Evolutionary conservation across 192 early-diverging fungal species (phyloP), one percentile per base, ranked within the genome.

Genomic region (Kappamyces sp.): DNA sequence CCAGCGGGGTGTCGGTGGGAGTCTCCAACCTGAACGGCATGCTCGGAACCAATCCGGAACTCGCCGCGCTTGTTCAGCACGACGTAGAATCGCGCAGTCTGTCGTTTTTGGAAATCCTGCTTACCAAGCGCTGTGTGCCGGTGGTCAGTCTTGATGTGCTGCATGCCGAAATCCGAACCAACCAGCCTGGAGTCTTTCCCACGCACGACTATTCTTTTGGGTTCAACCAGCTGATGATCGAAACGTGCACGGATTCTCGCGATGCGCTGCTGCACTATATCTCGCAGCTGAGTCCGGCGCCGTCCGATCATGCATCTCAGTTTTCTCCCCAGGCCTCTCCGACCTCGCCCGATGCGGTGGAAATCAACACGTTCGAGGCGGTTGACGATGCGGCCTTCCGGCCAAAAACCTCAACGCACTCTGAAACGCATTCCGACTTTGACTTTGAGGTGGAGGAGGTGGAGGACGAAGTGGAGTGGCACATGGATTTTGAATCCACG

Each of bases 391-490:
- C 38, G 12, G 51, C 51, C 12, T 53, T 53, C 41, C 12, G 4
- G 12, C 12, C 23, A 3, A 23, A 23, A 23, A 23, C 23, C 23
- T 23, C 23, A 23, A 23, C 23, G 23, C 23, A 23, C 23, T 23
- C 23, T 23, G 23, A 23, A 23, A 32, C 9, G 23, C 8, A 53
- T 36, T 40, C 38, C 12, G 15, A 53, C 4, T 32, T 5, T 1
- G 49, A 12, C 49, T 34, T 2, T 8, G 41, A 13, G 51, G 12
- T 40, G 51, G 51, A 53, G 41, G 51, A 53, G 38, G 13, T 46
- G 44, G 44, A 46, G 13, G 51, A 53, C 5, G 51, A 53, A 4
- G 51, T 53, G 41, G 51, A 53, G n/a, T 53, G 51, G 51, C 38
- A 53, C 31, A 40, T 53, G 38, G 51, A 53, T 40, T 23, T 23